Base-by-base conservation (phyloP, 2,329 filamentous ascomycete species). In the Bipolaris zeicola region DNA sequence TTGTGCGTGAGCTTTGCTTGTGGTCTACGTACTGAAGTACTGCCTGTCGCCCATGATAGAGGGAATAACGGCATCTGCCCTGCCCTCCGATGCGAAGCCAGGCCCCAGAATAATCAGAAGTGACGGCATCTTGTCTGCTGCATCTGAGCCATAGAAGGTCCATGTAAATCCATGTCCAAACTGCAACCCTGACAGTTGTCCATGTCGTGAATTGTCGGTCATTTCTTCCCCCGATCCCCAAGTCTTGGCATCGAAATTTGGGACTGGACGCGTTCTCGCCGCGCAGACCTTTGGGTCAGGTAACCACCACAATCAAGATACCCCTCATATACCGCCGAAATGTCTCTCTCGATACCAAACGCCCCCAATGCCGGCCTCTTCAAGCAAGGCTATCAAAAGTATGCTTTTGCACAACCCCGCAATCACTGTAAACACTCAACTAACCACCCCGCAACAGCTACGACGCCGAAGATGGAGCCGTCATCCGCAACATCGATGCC, bases 401-500 rank as follows among this genome's bases (percentile, higher is more conserved):
- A 86, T 76, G 85, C 80, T 55, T 42, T 46, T 49, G 18, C 22
- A 14, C 50, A 52, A 54, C 57, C 56, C 61, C 61, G 58, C 63
- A 60, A 63, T 56, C 43, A 52, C 60, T 61, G 57, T 50, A 31
- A 50, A 54, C 33, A 57, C 56, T 26, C 52, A 62, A 48, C 65
- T 73, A 69, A 80, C 80, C 65, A 74, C 62, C 62, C 62, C 63
- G 66, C 60, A 58, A 65, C 74, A 98, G 96, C 85, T 96, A 99
- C 82, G 94, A 98, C 77, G 89, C 94, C 60, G 96, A 99, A 87
- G 95, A 99, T 90, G 95, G 95, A 76, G 96, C 95, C 67, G 93
- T 99, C 67, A 85, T 98, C 65, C 92, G 95, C 75, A 99, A 99
- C 80, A 98, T 99, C 80, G 96, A 99, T 76, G 95, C 96, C 76